phyloP scores from a whole-genome alignment of 2,329 filamentous ascomycete genomes.

The Neofusicoccum kwambonambiense region DNA sequence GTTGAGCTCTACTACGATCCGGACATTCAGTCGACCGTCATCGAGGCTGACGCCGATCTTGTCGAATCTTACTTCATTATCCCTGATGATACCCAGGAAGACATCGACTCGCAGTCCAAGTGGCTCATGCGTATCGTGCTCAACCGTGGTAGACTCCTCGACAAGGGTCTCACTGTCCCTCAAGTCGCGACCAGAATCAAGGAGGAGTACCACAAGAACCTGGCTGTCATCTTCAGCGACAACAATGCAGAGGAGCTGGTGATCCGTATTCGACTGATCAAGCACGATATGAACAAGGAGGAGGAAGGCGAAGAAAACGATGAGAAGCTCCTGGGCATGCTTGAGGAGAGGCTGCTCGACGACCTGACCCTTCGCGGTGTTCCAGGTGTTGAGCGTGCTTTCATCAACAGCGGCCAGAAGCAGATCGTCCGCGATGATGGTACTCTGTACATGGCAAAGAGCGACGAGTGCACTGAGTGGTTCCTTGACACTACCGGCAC shows the following conservation, averaged over 20 bases:
- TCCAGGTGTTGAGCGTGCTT: constrained; percentile 81
- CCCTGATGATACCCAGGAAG: constrained; percentile 73
- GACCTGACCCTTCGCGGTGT: constrained; percentile 90
- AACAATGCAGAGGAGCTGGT: constrained; percentile 96
- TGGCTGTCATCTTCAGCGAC: constrained; percentile 94
- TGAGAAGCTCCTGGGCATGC: constrained; percentile 75
- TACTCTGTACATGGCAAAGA: constrained; percentile 60
- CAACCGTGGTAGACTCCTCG: constrained; percentile 89
- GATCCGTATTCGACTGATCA: constrained; percentile 83
- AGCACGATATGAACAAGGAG: constrained; percentile 56
- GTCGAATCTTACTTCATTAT: constrained; percentile 97
- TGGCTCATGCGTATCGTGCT: constrained; percentile 94
- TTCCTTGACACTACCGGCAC: constrained; percentile 94
- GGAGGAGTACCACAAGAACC: constrained; percentile 77
- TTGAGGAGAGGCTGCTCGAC: constrained; percentile 89
- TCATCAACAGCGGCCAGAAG: constrained; percentile 62
- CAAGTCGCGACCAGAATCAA: constrained; percentile 90
- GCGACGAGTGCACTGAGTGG: constrained; percentile 80
- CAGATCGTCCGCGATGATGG: constrained; percentile 67
- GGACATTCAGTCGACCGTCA: constrained; percentile 79
- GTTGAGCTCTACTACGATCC: constrained; percentile 99
- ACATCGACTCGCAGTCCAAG: constrained; percentile 69
- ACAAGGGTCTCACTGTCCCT: constrained; percentile 88
- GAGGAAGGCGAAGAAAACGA: constrained; percentile 76
- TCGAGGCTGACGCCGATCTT: constrained; percentile 86